A percentile compares a stretch with the other conserved stretches of the same genome.
These are phyloP conservation scores for Penicillium sp. DNA, from an alignment of 2,329 filamentous ascomycete species.

Conservation along the genomic window DNA sequence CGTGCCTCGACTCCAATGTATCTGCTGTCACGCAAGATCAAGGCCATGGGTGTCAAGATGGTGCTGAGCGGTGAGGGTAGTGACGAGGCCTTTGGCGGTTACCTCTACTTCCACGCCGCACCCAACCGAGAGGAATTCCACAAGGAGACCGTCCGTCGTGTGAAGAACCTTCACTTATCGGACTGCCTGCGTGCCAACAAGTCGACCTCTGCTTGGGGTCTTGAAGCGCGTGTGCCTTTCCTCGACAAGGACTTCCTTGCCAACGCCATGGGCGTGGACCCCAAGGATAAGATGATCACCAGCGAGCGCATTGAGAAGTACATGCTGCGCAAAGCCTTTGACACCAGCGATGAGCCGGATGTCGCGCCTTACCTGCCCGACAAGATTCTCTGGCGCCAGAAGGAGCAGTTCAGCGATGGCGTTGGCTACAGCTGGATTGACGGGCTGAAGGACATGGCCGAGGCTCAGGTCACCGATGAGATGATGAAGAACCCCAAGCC, in stretches of 20 bases:
- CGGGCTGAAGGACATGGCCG: slow-evolving; percentile 88
- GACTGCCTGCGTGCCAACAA: slow-evolving; percentile 98
- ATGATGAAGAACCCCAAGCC: slow-evolving; percentile 98
- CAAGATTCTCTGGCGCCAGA: slow-evolving; percentile 94
- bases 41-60: slow-evolving; percentile 99
- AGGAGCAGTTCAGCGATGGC: slow-evolving; percentile 98
- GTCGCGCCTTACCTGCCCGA: slow-evolving; percentile 85
- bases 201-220: slow-evolving; percentile 94
- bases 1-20: slow-evolving; percentile 99
- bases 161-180: slow-evolving; percentile 94
- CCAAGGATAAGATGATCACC: slow-evolving; percentile 91
- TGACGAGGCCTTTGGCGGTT: slow-evolving; percentile 97
- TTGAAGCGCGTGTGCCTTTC: slow-evolving; percentile 97
- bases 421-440: slow-evolving; percentile 99
- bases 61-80: slow-evolving; percentile 93
- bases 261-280: slow-evolving; percentile 87
- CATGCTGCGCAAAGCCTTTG: slow-evolving; percentile 95
- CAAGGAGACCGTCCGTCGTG: slow-evolving; percentile 83
- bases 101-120: slow-evolving; percentile 96
- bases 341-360: slow-evolving; percentile 78
- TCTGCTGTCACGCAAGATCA: slow-evolving; percentile 94
- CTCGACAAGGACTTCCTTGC: slow-evolving; percentile 96
- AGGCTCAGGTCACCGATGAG: slow-evolving; percentile 84
- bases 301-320: slow-evolving; percentile 91
- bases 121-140: slow-evolving; percentile 91